Conservation (phyloP, 768 basidiomycete genomes). For the Kockovaella imperatae region DNA sequence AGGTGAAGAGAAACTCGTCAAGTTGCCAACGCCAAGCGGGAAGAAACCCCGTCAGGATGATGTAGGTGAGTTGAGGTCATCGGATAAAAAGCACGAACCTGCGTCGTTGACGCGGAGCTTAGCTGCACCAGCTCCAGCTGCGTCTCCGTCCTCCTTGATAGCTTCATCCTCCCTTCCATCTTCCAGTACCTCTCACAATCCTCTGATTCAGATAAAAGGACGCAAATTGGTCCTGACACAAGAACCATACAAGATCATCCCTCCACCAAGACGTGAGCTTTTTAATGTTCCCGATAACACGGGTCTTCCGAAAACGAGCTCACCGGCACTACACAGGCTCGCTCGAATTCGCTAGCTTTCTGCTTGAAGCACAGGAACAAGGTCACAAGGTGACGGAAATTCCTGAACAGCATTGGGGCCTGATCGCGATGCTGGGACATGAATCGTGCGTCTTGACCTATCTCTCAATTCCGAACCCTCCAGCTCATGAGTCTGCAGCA, state of each 20-base stretch:
- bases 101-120: neutral
- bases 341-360: conserved; percentile 18
- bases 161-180: too few relatives aligned
- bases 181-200: too few relatives aligned
- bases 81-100: too few relatives aligned
- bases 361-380: conserved; percentile 27
- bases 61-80: neutral
- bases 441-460: conserved; percentile 21
- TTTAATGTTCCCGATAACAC: neutral
- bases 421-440: conserved; percentile 26
- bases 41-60: neutral
- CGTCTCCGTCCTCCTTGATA: neutral
- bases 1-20: too few relatives aligned
- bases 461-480: neutral
- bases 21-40: neutral
- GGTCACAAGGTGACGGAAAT: conserved; percentile 8
- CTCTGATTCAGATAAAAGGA: conserved; percentile 25
- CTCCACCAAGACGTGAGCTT: conserved; percentile 20
- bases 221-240: conserved; percentile 26
- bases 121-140: conserved; percentile 11
- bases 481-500: neutral
- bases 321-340: conserved; percentile 5
- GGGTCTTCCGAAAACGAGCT: neutral
- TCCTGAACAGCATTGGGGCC: conserved; percentile 20
- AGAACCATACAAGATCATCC: conserved; percentile 1